phyloP scores from a whole-genome alignment of 1,139 yeast species.

The Kurtzmaniella quercitrusa region DNA sequence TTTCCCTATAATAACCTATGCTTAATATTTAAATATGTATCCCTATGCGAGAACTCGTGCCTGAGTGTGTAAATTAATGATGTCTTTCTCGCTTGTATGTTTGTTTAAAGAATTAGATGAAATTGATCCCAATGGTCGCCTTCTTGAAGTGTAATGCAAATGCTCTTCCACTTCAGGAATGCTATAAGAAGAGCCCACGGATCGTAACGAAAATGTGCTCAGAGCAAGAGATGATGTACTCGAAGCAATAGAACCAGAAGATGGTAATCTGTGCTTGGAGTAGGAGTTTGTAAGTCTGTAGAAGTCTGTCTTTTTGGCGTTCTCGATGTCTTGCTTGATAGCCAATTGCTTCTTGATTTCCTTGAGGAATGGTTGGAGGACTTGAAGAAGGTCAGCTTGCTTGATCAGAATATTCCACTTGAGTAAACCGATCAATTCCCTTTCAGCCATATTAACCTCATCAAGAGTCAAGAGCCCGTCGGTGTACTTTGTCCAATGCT shows the following conservation, averaged over 20 bases:
- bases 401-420: conserved; percentile 79
- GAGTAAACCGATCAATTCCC: conserved; percentile 75
- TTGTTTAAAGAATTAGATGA: conserved; percentile 9
- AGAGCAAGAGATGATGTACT: conserved; percentile 13
- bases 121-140: conserved; percentile 9
- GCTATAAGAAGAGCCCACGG: conserved; percentile 16
- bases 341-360: conserved; percentile 53
- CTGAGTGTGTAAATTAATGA: background rate
- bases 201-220: conserved; percentile 15
- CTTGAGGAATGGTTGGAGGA: conserved; percentile 69
- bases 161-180: conserved; percentile 11
- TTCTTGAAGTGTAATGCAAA: conserved; percentile 7
- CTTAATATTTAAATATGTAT: conserved; percentile 1
- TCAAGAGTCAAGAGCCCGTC: conserved; percentile 69
- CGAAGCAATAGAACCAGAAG: conserved; percentile 12
- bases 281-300: conserved; percentile 34
- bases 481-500: conserved; percentile 93
- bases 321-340: conserved; percentile 28
- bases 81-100: conserved; percentile 2
- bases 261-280: conserved; percentile 13
- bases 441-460: conserved; percentile 89
- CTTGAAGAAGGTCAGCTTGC: conserved; percentile 63
- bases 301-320: conserved; percentile 31
- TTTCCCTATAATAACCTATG: background rate
- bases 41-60: conserved; percentile 1